A percentile compares a stretch with the other conserved stretches of the same genome.
phyloP scores from a whole-genome alignment of 345 rosid genomes.

The Dovyalis caffra region DNA sequence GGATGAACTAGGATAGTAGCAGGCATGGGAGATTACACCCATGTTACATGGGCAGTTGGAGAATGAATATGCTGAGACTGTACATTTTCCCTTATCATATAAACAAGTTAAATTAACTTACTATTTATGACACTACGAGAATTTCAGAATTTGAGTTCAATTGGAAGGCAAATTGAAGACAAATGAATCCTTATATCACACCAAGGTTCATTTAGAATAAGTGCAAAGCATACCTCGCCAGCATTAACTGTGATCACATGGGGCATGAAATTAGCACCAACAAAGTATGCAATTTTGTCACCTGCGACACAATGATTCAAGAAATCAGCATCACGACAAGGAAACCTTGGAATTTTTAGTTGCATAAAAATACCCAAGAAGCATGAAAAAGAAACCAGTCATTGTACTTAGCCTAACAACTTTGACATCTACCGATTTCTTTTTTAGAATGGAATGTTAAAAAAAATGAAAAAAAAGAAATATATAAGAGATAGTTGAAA shows the following conservation, averaged over 20 bases:
- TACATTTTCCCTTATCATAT: background rate
- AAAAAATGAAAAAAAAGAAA: background rate
- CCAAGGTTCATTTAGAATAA: background rate
- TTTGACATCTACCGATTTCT: background rate
- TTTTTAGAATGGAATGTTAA: too few relatives aligned
- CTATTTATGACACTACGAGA: background rate
- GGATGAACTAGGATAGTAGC: background rate
- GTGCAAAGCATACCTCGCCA: slow-evolving; percentile 70
- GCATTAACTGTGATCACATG: slow-evolving; percentile 79
- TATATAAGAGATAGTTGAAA: background rate
- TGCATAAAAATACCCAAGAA: background rate
- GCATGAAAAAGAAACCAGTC: background rate
- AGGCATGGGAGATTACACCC: background rate
- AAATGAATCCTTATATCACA: background rate
- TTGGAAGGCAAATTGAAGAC: background rate
- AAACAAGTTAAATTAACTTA: background rate
- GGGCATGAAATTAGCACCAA: slow-evolving; percentile 74
- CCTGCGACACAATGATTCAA: slow-evolving; percentile 32
- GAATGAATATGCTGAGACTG: background rate
- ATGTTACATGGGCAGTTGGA: background rate
- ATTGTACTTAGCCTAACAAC: background rate
- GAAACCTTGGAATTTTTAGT: slow-evolving; percentile 5
- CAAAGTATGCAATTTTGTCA: slow-evolving; percentile 50
- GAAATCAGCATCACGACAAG: slow-evolving; percentile 10
- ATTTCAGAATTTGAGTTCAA: background rate